Evolutionary conservation across 192 early-diverging fungal species (phyloP), one percentile per base, ranked within the genome.

Genomic region (Pilobolus umbonatus): DNA sequence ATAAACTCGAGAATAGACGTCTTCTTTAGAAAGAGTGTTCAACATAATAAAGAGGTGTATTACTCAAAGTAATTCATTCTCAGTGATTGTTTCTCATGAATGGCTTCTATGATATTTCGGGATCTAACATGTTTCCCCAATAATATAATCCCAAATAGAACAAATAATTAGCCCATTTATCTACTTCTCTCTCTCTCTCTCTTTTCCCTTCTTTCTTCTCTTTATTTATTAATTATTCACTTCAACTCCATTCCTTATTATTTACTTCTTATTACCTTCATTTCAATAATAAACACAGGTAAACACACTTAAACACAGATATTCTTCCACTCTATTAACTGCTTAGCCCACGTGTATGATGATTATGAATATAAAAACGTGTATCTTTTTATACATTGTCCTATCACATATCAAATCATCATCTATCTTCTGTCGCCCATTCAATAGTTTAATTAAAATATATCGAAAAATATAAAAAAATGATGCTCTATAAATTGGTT

Each of bases 401-500:
- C 11, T 10, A 32, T 29, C n/a, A 51, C 14, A 21, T 26, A 11
- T 21, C 29, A 28, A 28, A 25, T 49, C 25, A 28, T 49, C 47
- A 26, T 22, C 29, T 15, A 35, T 46, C 17, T 54, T 54, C 10
- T 14, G 7, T 54, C 24, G 19, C 2, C 51, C 51, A 54, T 36
- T 54, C 28, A 32, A 52, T 44, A 44, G 17, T 21, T 44, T 44
- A 22, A 44, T 44, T 26, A 21, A 22, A 30, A 12, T 21, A 53
- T 28, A 34, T 15, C 5, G 14, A 54, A 11, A 22, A 34, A 11
- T 22, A 29, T 25, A 3, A 24, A 8, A 73, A 62, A 63, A 94
- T 96, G 94, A 90, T 90, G 82, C 88, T 94, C 72, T 96, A 95
- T 79, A 96, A 96, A 74, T 78, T 96, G 35, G 94, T 95, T 57